Conservation (phyloP, 2,329 filamentous ascomycete genomes). For the Onygenales sp. region DNA sequence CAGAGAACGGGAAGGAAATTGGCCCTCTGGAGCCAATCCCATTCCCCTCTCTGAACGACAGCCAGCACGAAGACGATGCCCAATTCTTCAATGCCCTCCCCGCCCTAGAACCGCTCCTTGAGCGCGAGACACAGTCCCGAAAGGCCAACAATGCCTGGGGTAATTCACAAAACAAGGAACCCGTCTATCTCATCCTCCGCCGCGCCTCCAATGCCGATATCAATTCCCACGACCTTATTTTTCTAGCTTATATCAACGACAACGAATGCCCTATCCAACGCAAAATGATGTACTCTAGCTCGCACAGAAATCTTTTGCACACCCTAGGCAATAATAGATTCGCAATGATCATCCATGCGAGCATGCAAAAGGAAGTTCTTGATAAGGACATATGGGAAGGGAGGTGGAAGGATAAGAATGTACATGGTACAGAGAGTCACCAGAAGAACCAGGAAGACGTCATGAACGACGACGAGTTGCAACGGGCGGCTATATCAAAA, state of each 20-base stretch:
- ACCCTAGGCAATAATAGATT: conserved; percentile 56
- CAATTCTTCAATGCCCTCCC: conserved; percentile 43
- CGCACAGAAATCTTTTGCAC: conserved; percentile 49
- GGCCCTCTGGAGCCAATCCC: conserved; percentile 30
- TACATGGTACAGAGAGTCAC: conserved; percentile 30
- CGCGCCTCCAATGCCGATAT: conserved; percentile 18
- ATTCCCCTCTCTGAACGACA: conserved; percentile 20
- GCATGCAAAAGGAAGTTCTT: conserved; percentile 48
- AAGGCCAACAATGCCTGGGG: too few species aligned
- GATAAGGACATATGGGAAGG: conserved; percentile 43
- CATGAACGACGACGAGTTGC: conserved; percentile 42
- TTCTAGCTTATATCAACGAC: conserved; percentile 56
- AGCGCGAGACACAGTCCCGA: conserved; percentile 33
- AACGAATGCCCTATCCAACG: conserved; percentile 48
- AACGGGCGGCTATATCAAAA: conserved; percentile 38
- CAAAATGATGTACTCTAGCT: conserved; percentile 58
- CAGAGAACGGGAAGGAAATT: conserved; percentile 33
- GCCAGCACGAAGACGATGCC: conserved; percentile 18
- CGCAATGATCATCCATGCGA: conserved; percentile 45
- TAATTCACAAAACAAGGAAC: conserved; percentile 13
- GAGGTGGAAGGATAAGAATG: conserved; percentile 21
- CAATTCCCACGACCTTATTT: conserved; percentile 34
- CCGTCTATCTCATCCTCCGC: conserved; percentile 54
- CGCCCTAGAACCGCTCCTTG: conserved; percentile 41
- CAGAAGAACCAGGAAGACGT: too few species aligned